A percentile compares a stretch with the other conserved stretches of the same genome.
phyloP scores from a whole-genome alignment of 2,329 filamentous ascomycete genomes.

The Talaromyces sp. region DNA sequence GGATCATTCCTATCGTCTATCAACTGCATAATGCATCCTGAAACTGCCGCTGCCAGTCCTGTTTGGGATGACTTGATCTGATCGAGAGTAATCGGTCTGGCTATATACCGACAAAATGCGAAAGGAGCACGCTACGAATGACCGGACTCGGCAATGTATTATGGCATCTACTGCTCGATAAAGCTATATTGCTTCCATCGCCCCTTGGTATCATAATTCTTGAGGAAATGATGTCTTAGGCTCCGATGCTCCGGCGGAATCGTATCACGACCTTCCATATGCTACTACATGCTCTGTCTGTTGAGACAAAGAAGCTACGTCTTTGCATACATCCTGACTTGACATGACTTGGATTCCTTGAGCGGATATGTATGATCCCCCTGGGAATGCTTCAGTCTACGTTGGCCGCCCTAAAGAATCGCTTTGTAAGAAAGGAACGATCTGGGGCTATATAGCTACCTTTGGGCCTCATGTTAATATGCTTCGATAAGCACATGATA shows the following conservation, averaged over 20 bases:
- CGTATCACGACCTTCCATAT: not conserved
- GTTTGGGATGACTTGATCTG: too few relatives aligned
- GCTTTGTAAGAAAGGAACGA: not conserved
- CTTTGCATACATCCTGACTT: not conserved
- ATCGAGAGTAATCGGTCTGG: too few relatives aligned
- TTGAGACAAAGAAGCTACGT: not conserved
- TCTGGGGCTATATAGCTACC: not conserved
- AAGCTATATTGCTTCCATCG: too few relatives aligned
- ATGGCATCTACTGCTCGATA: too few relatives aligned
- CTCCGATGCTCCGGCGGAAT: not conserved
- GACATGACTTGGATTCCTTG: not conserved
- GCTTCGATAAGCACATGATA: not conserved
- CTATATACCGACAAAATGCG: too few relatives aligned
- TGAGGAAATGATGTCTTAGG: too few relatives aligned
- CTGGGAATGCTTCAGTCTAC: not conserved
- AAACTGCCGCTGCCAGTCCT: too few relatives aligned
- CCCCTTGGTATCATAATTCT: too few relatives aligned
- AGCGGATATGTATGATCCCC: not conserved
- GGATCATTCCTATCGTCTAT: not conserved
- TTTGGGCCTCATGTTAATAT: not conserved
- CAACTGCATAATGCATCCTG: too few relatives aligned
- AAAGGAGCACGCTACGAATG: too few relatives aligned
- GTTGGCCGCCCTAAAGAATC: not conserved
- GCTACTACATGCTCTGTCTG: not conserved
- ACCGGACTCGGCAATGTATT: too few relatives aligned